Evolutionary conservation across 306 rosid species (phyloP).

Genomic region (Carpinus fangiana): DNA sequence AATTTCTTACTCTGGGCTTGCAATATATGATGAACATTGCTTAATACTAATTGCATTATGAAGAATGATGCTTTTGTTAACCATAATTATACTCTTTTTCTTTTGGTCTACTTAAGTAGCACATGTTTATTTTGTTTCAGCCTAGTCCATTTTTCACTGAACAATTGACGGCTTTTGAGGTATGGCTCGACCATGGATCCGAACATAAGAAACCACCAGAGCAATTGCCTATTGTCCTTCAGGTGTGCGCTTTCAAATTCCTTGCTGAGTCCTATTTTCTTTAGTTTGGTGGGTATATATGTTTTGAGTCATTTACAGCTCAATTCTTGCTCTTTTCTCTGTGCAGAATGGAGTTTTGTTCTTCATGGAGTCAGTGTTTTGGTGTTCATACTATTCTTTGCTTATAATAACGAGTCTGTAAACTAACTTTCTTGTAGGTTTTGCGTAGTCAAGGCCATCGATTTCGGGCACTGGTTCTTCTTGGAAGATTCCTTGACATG

Average conservation of each 20-base stretch:
- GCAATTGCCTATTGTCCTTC: constrained; percentile 98
- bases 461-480: constrained; percentile 86
- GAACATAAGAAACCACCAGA: constrained; percentile 99
- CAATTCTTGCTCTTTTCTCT: not conserved
- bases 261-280: constrained; percentile 12
- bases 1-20: constrained; percentile 17
- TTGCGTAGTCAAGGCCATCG: constrained; percentile 95
- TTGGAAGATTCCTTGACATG: constrained; percentile 98
- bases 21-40: not conserved
- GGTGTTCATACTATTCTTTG: constrained; percentile 17
- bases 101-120: not conserved
- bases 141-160: constrained; percentile 95
- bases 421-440: constrained; percentile 58
- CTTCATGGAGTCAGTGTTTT: constrained; percentile 16
- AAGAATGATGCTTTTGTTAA: not conserved
- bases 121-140: constrained; percentile 44
- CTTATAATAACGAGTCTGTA: constrained; percentile 20
- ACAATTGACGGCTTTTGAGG: constrained; percentile 96
- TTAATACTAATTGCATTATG: not conserved
- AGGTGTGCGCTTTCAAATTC: constrained; percentile 51
- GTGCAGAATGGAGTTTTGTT: not conserved
- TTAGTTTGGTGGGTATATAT: constrained; percentile 21
- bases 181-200: constrained; percentile 99
- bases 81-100: not conserved
- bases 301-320: constrained; percentile 9